phyloP scores from a whole-genome alignment of 2,329 filamentous ascomycete species.

The Pseudocercospora vitis region DNA sequence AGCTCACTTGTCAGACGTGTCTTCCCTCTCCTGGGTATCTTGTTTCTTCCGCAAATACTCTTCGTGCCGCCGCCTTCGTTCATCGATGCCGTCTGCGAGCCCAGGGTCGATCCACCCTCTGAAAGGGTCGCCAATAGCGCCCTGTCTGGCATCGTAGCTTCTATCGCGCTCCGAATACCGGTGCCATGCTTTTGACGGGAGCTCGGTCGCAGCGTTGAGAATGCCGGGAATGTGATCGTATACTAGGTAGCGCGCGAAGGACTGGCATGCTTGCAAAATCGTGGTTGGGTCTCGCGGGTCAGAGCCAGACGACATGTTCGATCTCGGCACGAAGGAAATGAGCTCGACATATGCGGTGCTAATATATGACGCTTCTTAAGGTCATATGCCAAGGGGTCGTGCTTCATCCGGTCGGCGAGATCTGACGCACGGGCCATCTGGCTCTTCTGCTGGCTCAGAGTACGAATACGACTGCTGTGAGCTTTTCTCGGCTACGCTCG shows the following conservation, averaged over 20 bases:
- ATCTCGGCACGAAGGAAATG: not conserved
- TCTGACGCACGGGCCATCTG: not conserved
- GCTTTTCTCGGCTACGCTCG: no score
- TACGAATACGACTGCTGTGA: no score
- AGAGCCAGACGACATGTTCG: conserved; percentile 15
- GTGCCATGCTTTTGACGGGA: conserved; percentile 20
- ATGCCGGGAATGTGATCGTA: conserved; percentile 21
- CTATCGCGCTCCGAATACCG: conserved; percentile 23
- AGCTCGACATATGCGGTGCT: not conserved
- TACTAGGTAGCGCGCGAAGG: conserved; percentile 14
- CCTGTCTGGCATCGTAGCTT: conserved; percentile 25
- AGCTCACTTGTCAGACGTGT: not conserved
- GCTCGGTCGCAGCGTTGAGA: conserved; percentile 15
- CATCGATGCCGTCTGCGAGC: conserved; percentile 24
- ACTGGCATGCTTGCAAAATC: conserved; percentile 19
- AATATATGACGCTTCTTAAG: not conserved
- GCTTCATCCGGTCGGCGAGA: not conserved
- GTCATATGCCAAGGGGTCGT: conserved; percentile 1
- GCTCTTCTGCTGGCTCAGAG: no score
- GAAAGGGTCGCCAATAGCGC: conserved; percentile 25
- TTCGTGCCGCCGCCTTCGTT: conserved; percentile 16
- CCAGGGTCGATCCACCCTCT: conserved; percentile 25
- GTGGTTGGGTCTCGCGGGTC: conserved; percentile 21
- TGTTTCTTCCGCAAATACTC: conserved; percentile 12
- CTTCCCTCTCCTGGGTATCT: not conserved